A percentile compares a stretch with the other conserved stretches of the same genome.
Evolutionary conservation across 1,139 yeast genomes (phyloP).

Genomic region (Suhomyces guaymorum): DNA sequence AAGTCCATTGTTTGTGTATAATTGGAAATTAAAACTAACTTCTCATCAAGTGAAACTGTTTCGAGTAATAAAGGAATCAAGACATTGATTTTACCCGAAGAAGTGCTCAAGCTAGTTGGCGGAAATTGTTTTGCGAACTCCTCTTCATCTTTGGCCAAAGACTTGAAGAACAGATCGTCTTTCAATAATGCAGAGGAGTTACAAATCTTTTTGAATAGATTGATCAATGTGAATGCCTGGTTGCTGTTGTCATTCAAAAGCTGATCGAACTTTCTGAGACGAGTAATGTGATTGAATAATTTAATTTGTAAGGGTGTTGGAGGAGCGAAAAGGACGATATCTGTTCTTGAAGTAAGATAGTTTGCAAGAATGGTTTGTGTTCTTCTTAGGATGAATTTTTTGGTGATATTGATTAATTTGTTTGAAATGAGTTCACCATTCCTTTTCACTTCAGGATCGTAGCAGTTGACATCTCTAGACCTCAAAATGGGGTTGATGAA

Average conservation of each 20-base stretch:
- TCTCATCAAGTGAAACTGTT: conserved; percentile 54
- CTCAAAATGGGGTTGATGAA: conserved; percentile 71
- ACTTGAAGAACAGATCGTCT: conserved; percentile 38
- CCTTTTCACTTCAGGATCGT: conserved; percentile 47
- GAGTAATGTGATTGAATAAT: conserved; percentile 54
- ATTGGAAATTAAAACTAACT: conserved; percentile 84
- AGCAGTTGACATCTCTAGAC: conserved; percentile 73
- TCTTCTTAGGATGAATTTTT: conserved; percentile 70
- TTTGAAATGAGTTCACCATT: conserved; percentile 64
- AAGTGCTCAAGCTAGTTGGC: conserved; percentile 15
- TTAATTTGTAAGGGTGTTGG: conserved; percentile 66
- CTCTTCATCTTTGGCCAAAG: conserved; percentile 17
- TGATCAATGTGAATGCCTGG: conserved; percentile 67
- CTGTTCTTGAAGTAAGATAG: conserved; percentile 77
- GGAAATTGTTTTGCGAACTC: conserved; percentile 16
- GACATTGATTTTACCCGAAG: conserved; percentile 57
- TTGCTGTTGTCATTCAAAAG: conserved; percentile 27
- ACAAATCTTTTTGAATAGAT: conserved; percentile 76
- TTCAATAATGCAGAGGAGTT: conserved; percentile 71
- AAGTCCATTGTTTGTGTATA: conserved; percentile 86
- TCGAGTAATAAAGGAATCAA: conserved; percentile 56
- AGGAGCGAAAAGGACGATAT: conserved; percentile 72
- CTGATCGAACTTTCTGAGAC: conserved; percentile 40
- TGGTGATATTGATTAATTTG: conserved; percentile 63
- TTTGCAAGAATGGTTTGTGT: conserved; percentile 61